Percentiles rank a stretch among this genome's conserved stretches.
Conservation (phyloP, 1,284 basidiomycete genomes). For the Grifola frondosa region DNA sequence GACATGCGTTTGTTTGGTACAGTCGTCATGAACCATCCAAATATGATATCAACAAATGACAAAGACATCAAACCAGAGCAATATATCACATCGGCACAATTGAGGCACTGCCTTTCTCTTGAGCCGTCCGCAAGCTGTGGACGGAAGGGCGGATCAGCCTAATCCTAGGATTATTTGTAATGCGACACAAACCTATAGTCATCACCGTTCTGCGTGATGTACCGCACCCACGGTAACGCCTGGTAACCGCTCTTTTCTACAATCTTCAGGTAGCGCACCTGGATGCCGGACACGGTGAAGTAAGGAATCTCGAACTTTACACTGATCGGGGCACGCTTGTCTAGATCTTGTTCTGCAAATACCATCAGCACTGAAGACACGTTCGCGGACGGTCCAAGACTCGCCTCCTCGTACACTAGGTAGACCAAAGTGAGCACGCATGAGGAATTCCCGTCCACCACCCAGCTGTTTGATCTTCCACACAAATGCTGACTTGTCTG, state of each 20-base stretch:
- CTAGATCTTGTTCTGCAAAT: slow-evolving; percentile 71
- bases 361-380: neutral
- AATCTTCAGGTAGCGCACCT: slow-evolving; percentile 96
- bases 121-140: slow-evolving; percentile 67
- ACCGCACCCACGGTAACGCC: slow-evolving; percentile 88
- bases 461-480: slow-evolving; percentile 98
- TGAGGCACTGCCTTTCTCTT: slow-evolving; percentile 73
- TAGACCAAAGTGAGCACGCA: slow-evolving; percentile 94
- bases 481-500: slow-evolving; percentile 94
- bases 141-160: slow-evolving; percentile 3
- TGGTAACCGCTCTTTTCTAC: slow-evolving; percentile 98
- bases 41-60: too few relatives aligned
- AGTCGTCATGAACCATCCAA: too few relatives aligned
- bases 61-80: too few relatives aligned
- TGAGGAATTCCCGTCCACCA: slow-evolving; percentile 90
- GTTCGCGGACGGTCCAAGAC: slow-evolving; percentile 26
- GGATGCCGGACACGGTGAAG: slow-evolving; percentile 96
- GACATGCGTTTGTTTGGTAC: too few relatives aligned
- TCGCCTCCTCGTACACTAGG: slow-evolving; percentile 85
- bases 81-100: slow-evolving; percentile 56
- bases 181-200: slow-evolving; percentile 75
- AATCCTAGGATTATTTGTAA: too few relatives aligned
- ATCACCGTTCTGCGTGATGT: slow-evolving; percentile 95
- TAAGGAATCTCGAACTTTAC: slow-evolving; percentile 99
- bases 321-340: slow-evolving; percentile 91